Base-by-base conservation (phyloP, 139 green algal genomes). In the Pleodorina starrii region DNA sequence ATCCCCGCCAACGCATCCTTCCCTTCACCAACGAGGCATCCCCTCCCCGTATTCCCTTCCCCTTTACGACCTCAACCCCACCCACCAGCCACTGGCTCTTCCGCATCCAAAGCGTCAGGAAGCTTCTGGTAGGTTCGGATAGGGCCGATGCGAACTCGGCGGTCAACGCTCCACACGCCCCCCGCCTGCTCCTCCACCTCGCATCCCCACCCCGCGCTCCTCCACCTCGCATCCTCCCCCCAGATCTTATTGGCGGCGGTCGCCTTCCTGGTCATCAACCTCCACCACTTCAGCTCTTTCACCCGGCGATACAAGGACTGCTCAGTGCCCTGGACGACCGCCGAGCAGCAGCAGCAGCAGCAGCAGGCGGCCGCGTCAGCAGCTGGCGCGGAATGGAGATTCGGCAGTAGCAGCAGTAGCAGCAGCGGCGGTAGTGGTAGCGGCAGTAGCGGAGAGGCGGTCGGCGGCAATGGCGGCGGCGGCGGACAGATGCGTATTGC, bases 241-340 rank as follows among this genome's bases (percentile, higher is more conserved):
- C 36, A 83, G 77, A 5, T 84, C 19, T 5, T 74, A 10, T n/a
- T 85, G 7, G 25, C 32, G 32, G 76, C n/a, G 12, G 3, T 71
- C 36, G 38, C 35, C 0, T 40, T 86, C 16, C 29, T 76, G 14
- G 46, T 14, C 1, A 14, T 76, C 40, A 66, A 86, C 10, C 17
- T 77, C 16, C 43, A 74, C 29, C 72, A 43, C 44, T 48, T 68
- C 29, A 35, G 27, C 44, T 23, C 12, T 35, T 29, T 29, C n/a
- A 63, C 60, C 10, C 43, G 60, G 42, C 29, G 60, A 2, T 75
- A 68, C 60, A 87, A 87, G 60, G 81, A 87, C 81, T 87, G 81
- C 81, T 27, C 21, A 5, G 81, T 87, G 5, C 40, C 43, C 1
- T 87, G 81, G 81, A n/a, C n/a, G n/a, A n/a, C n/a, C n/a, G n/a